A percentile compares a stretch with the other conserved stretches of the same genome.
These are phyloP conservation scores for Solanum hybrid DNA, from an alignment of 305 asterid genomes.

Conservation along the genomic window DNA sequence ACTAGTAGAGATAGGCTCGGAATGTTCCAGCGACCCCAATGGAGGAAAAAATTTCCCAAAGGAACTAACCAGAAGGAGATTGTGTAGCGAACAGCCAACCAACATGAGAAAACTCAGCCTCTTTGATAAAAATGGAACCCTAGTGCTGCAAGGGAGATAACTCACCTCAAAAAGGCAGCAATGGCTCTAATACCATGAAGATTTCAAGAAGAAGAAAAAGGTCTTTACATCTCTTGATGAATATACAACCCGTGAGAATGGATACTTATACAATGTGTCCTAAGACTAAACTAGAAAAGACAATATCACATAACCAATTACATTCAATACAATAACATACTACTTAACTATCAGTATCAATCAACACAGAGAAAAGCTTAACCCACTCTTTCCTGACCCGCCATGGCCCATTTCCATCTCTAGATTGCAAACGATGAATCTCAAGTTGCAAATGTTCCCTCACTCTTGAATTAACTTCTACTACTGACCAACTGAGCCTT, in stretches of 20 bases:
- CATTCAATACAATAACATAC: neutral
- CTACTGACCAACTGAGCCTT: neutral
- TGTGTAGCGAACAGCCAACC: neutral
- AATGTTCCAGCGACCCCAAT: neutral
- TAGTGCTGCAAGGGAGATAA: neutral
- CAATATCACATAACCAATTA: neutral
- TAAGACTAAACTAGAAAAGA: neutral
- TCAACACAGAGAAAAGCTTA: neutral
- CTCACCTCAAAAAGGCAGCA: neutral
- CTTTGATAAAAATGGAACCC: neutral
- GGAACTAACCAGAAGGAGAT: neutral
- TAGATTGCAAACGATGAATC: neutral
- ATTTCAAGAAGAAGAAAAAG: neutral
- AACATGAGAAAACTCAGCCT: neutral
- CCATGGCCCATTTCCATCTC: neutral
- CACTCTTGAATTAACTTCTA: neutral
- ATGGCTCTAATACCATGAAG: neutral
- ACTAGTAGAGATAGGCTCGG: neutral
- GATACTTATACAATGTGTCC: neutral
- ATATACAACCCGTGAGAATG: neutral
- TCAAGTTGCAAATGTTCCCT: neutral
- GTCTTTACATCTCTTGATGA: neutral
- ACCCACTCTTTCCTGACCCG: neutral
- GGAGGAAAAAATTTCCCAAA: neutral
- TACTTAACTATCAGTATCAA: neutral